Evolutionary conservation across 345 rosid species (phyloP), one percentile per base, ranked within the genome.

Genomic region (Clausena lansium): DNA sequence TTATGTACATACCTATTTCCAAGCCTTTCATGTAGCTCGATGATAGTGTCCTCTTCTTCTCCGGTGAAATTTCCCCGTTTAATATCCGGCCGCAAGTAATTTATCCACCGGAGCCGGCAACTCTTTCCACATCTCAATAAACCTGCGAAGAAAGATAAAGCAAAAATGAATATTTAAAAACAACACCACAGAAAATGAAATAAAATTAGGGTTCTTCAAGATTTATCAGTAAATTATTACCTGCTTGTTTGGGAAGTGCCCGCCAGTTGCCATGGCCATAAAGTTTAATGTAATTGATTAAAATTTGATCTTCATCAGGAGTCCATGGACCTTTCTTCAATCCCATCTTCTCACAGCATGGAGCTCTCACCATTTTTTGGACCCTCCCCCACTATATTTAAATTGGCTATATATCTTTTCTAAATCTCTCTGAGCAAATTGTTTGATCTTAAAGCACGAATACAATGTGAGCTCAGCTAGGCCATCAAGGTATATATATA

Each of bases 261-360:
- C 96, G 79, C 96, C 96, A 91, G 60, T 91, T 91, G 63, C 88
- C 81, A 82, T 90, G 93, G 77, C 96, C 96, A 67, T 86, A 74
- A 33, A 77, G 83, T 27, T 83, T 86, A 81, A 91, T 86, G 81
- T 88, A 83, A 59, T 75, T 85, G 57, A 85, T 78, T 67, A 91
- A 84, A 67, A 90, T 78, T 24, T 76, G 88, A 75, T 90, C 96
- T 82, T 91, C 96, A 72, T 90, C 88, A 52, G 87, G 79, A 52
- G 92, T 88, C 96, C 96, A 91, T 9, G 96, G 93, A 60, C 96
- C 96, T 82, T 86, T 90, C 91, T 86, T 91, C 84, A 91, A 69
- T 64, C 93, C 95, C 89, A 87, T 88, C 75, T 89, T 89, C 81
- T 89, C 95, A 70, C 95, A 91, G 77, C 96, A 91, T 52, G 96